Base-by-base conservation (phyloP, 2,329 filamentous ascomycete species). In the Xylaria sp. region DNA sequence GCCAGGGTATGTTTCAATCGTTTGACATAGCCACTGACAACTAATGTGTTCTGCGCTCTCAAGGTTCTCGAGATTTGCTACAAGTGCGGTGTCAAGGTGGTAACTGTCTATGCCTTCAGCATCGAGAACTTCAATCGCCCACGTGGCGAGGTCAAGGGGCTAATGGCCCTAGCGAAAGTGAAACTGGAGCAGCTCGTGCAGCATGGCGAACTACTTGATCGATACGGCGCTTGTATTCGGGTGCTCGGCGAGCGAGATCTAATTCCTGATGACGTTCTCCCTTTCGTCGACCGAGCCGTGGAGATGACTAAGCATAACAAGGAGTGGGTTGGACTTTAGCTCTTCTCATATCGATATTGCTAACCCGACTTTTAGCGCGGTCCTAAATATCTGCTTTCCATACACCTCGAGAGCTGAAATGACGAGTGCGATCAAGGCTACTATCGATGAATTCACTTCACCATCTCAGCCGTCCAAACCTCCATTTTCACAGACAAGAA, bases 71-170 rank as follows among this genome's bases (percentile, higher is more conserved):
- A 99, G 81, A 93, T 99, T 64, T 98, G 96, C 86, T 99, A 98
- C 85, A 97, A 97, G 79, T 94, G 92, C 67, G 96, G 96, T 63
- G 95, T 99, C 71, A 95, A 96, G 80, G 93, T 97, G 9, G 95
- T 99, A 46, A 98, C 96, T 4, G 94, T 99, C 71, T 99, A 98
- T 80, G 96, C 96, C 17, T 99, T 99, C 82, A 97, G 93, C 78
- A 97, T 99, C 77, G 96, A 99, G 82, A 99, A 99, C 83, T 99
- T 97, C 84, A 97, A 98, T 80, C 90, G 96, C 6, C 95, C 94
- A 26, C 94, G 96, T 81, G 96, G 97, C 81, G 96, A 99, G 80
- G 96, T 99, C 9, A 94, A 97, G 78, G 94, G 93, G 36, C 84
- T 99, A 71, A 99, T 99, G 96, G 92, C 97, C 78, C 93, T 99